Evolutionary conservation across 441 rosid species (phyloP), one percentile per base, ranked within the genome.

Genomic region (Melianthus villosus): DNA sequence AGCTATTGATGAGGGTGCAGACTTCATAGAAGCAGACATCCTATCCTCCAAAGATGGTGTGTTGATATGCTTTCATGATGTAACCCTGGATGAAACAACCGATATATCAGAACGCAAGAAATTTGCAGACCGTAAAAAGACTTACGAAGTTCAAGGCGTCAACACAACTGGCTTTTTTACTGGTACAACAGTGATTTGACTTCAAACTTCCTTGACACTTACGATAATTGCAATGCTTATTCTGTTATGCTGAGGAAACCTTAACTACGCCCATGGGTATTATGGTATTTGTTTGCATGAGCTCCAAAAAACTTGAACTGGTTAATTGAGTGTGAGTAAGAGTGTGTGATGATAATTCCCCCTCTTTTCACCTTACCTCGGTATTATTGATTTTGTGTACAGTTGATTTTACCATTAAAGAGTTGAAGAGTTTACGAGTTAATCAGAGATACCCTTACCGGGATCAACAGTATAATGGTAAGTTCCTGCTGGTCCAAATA

Each of bases 1-100:
- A 60, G 94, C 86, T 8, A 79, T 84, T 34, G 89, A 79, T 53
- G 98, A 89, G 47, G 94, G 94, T 29, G 60, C 98, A 49, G 96
- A 80, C 57, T 89, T 84, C 60, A 89, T 89, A 38, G 98, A 89
- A 69, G 40, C 93, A n/a, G 91, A 89, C 64, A 72, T 84, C 20
- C 45, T 82, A 7, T 61, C 96, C 43, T 48, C 93, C 22, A 89
- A 79, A 61, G 96, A 84, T 34, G 96, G 96, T 48, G 69, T 79
- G 25, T 86, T 84, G 18, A 69, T 84, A 50, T 84, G 98, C 56
- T 63, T 55, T 40, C 98, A 89, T 36, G 94, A 89, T 45, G 81
- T 82, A 17, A 65, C 56, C 39, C 93, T 89, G 13, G 96, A 84
- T 60, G 47, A 51, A 13, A 84, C 80, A 25, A 84, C 91, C 9